phyloP scores from a whole-genome alignment of 1,284 basidiomycete genomes.

The Cystobasidium pallidum region DNA sequence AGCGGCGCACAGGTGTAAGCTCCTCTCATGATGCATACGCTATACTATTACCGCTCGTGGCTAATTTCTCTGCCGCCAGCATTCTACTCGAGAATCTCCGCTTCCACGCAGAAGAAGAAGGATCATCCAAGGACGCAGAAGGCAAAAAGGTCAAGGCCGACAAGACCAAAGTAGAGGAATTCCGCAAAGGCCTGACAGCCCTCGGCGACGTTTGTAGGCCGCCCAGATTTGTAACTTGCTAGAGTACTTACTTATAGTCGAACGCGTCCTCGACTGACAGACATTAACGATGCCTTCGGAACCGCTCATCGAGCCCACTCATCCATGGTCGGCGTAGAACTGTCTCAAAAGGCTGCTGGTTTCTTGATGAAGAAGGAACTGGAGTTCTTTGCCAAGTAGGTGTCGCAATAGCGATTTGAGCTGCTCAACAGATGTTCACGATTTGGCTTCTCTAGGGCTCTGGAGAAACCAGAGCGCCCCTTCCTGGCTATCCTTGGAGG shows the following conservation, averaged over 20 bases:
- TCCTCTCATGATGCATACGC: too few species aligned
- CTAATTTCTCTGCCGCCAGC: constrained; percentile 28
- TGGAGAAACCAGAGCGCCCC: constrained; percentile 90
- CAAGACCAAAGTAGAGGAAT: constrained; percentile 75
- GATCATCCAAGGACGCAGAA: constrained; percentile 86
- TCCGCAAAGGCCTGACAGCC: constrained; percentile 79
- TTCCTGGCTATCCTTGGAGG: constrained; percentile 99
- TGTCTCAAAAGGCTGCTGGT: constrained; percentile 90
- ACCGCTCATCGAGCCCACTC: constrained; percentile 98
- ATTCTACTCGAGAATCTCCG: constrained; percentile 96
- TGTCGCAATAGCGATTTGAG: background rate
- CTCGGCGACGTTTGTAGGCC: constrained; percentile 80
- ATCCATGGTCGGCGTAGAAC: constrained; percentile 95
- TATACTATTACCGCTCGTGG: too few species aligned
- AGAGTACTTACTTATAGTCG: background rate
- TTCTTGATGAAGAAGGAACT: constrained; percentile 99
- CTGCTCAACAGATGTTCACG: background rate
- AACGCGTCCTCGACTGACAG: constrained; percentile 11
- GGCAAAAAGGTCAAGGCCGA: constrained; percentile 93
- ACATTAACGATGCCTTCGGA: constrained; percentile 98
- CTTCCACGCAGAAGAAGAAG: constrained; percentile 98
- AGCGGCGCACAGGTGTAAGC: constrained; percentile 68
- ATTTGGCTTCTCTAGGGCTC: constrained; percentile 60
- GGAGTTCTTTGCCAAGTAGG: constrained; percentile 89
- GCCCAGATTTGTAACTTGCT: too few species aligned